Base-by-base conservation (phyloP, 495 filamentous ascomycete species). In the Aspergillus cavernicola region DNA sequence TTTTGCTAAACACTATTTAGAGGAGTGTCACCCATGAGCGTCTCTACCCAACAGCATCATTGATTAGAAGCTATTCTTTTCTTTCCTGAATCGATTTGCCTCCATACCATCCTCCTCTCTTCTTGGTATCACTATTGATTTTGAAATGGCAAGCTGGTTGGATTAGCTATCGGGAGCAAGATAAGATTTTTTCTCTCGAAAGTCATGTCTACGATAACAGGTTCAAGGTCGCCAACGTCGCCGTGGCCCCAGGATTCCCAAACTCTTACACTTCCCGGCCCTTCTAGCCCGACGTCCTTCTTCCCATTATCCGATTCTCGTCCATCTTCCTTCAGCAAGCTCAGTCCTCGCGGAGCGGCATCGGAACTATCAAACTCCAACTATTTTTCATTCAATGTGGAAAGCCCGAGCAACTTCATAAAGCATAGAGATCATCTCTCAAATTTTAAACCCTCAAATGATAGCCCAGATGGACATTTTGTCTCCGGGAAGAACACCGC, bases 361-460 rank as follows among this genome's bases (percentile, higher is more conserved):
- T 64, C 47, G 51, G 72, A 68, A 57, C 67, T 77, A 6, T 65
- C 85, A 16, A 89, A 86, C 62, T 86, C 89, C 16, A 89, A 86
- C 63, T 96, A 96, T 67, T 96, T 96, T 58, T 86, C 85, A 39
- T 76, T 93, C 41, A 71, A 76, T 24, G 70, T 87, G 46, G 86
- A 92, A 36, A 73, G 80, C 26, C 53, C 68, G 19, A 73, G 60
- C 40, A 84, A 87, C 56, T 67, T 71, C 6, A 80, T 80, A 52
- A 80, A 83, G 57, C 86, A 86, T 69, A 91, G 86, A 85, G 87
- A 85, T 53, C 75, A 83, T 11, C 78, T 82, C 9, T 84, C 87
- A 5, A 83, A 81, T 35, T 73, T 88, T 28, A 83, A 83, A 53
- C 85, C 87, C 4, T 80, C 82, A 16, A 79, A 84, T 11, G 72